Conservation (phyloP, 2,329 filamentous ascomycete species). For the Sporothrix pseudoabietina region DNA sequence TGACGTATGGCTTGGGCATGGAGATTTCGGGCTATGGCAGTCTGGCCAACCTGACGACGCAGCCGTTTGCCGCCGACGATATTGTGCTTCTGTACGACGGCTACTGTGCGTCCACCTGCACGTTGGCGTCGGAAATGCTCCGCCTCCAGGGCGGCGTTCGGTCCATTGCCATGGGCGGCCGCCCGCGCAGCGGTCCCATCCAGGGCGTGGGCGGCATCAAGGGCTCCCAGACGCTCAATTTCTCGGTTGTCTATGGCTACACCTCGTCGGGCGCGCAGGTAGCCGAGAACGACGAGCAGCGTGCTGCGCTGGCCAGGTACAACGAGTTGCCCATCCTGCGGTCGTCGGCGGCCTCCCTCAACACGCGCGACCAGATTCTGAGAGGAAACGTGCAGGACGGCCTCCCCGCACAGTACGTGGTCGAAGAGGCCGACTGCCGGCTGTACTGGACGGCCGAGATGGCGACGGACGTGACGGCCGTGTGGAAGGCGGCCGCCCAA, state of each 20-base stretch:
- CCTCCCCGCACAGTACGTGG: conserved; percentile 52
- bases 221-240: conserved; percentile 46
- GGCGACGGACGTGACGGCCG: conserved; percentile 48
- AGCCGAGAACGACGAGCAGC: conserved; percentile 30
- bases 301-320: conserved; percentile 29
- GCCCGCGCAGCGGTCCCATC: conserved; percentile 56
- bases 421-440: conserved; percentile 54
- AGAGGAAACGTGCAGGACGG: conserved; percentile 44
- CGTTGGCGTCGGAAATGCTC: conserved; percentile 41
- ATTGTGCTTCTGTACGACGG: conserved; percentile 57
- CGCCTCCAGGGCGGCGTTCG: conserved; percentile 50
- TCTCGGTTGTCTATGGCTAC: conserved; percentile 32
- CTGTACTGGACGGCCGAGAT: conserved; percentile 56
- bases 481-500: conserved; percentile 51
- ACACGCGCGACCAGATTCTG: conserved; percentile 47
- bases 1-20: conserved; percentile 43
- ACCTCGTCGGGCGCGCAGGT: conserved; percentile 27
- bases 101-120: conserved; percentile 41
- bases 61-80: conserved; percentile 60
- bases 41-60: conserved; percentile 50
- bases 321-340: conserved; percentile 27
- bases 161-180: conserved; percentile 63
- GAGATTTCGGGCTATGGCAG: conserved; percentile 55
- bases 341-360: conserved; percentile 37
- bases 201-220: conserved; percentile 68